phyloP scores from a whole-genome alignment of 306 rosid genomes.

The Psophocarpus tetragonolobus region DNA sequence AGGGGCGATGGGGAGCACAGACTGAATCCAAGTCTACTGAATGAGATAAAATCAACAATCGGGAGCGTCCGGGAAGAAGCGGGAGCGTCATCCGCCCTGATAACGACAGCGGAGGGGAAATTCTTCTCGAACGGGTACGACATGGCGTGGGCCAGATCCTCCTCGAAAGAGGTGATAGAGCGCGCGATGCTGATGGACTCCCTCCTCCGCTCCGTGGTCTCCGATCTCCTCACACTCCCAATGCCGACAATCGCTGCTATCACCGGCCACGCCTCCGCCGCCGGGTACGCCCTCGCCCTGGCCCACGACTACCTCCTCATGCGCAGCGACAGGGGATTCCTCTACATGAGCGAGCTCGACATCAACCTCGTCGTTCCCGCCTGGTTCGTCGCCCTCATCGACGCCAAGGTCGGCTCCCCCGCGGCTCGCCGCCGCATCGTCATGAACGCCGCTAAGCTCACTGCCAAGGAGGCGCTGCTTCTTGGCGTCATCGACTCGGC shows the following conservation, averaged over 20 bases:
- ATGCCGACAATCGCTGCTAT: conserved; percentile 83
- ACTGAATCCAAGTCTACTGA: conserved; percentile 67
- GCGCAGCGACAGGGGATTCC: conserved; percentile 73
- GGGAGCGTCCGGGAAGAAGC: conserved; percentile 55
- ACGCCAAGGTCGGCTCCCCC: conserved; percentile 54
- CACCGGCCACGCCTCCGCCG: conserved; percentile 82
- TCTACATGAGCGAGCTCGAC: conserved; percentile 90
- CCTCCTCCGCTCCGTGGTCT: conserved; percentile 47
- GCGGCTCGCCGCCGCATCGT: conserved; percentile 51
- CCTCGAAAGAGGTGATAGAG: background rate
- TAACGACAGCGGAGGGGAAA: conserved; percentile 86
- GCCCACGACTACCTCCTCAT: conserved; percentile 72
- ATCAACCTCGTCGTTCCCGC: conserved; percentile 53
- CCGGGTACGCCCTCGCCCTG: conserved; percentile 66
- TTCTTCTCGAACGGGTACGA: conserved; percentile 93
- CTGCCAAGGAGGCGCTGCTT: conserved; percentile 58
- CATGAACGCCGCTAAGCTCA: conserved; percentile 64
- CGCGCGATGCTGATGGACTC: conserved; percentile 35
- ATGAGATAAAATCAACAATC: conserved; percentile 54
- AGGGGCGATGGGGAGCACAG: conserved; percentile 73
- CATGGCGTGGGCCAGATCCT: conserved; percentile 52
- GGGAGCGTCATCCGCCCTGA: conserved; percentile 52
- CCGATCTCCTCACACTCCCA: conserved; percentile 67
- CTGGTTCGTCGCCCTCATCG: conserved; percentile 58
- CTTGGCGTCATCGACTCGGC: conserved; percentile 65